These are phyloP conservation scores for Porphyridium purpureum DNA, from an alignment of 23 red algal species.

Conservation along the genomic window DNA sequence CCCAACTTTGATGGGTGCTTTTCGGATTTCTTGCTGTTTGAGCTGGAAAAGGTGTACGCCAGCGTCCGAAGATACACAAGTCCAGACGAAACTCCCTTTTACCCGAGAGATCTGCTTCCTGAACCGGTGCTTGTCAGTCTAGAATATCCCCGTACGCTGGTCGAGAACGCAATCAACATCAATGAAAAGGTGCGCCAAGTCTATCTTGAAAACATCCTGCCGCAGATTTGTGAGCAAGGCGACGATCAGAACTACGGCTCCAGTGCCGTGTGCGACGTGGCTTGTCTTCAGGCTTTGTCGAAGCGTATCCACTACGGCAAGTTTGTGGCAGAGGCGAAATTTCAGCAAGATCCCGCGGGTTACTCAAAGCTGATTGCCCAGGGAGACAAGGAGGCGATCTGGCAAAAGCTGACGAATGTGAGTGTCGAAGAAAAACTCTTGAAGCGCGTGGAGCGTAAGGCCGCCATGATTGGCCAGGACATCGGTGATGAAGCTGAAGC, in stretches of 20 bases:
- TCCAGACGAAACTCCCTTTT: slow-evolving; percentile 91
- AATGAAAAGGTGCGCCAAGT: slow-evolving; percentile 45
- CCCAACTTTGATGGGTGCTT: slow-evolving; percentile 51
- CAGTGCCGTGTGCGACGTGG: slow-evolving; percentile 61
- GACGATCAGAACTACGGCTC: slow-evolving; percentile 99
- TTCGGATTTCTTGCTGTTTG: slow-evolving; percentile 62
- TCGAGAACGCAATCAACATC: slow-evolving; percentile 62
- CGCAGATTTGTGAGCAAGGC: slow-evolving; percentile 41
- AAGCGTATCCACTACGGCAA: slow-evolving; percentile 99
- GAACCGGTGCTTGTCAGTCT: slow-evolving; percentile 38
- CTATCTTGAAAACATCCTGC: slow-evolving; percentile 55
- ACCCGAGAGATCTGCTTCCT: slow-evolving; percentile 35
- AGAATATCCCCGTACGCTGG: slow-evolving; percentile 50
- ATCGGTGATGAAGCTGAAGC: slow-evolving; percentile 37
- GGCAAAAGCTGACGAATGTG: slow-evolving; percentile 45
- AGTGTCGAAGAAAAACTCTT: slow-evolving; percentile 60
- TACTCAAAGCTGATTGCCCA: slow-evolving; percentile 40
- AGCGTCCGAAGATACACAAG: slow-evolving; percentile 63
- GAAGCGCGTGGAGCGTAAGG: slow-evolving; percentile 73
- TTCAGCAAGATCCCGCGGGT: slow-evolving; percentile 27
- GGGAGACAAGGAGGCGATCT: slow-evolving; percentile 41
- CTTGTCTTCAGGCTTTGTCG: slow-evolving; percentile 84
- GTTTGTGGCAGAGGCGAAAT: slow-evolving; percentile 98
- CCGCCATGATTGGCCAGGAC: slow-evolving; percentile 59
- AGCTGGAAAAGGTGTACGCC: slow-evolving; percentile 85